phyloP scores from a whole-genome alignment of 2,329 filamentous ascomycete species.

The Dactylellina parvicollis region DNA sequence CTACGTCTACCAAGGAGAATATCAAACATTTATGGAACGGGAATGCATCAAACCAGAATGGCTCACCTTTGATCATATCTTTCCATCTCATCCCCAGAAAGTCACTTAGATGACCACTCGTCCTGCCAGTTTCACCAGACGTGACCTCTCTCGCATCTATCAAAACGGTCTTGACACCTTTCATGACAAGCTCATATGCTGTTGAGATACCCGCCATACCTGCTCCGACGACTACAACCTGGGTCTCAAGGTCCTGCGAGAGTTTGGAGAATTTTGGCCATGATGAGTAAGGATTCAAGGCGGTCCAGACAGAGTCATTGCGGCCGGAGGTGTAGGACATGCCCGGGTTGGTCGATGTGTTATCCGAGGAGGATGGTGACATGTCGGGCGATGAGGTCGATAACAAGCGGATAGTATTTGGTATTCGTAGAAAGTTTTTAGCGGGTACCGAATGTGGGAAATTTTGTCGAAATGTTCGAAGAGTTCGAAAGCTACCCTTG shows the following conservation, averaged over 20 bases:
- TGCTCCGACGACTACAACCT: constrained; percentile 67
- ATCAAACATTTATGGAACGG: not conserved
- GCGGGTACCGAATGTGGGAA: too few relatives aligned
- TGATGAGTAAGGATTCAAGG: constrained; percentile 64
- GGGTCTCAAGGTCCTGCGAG: constrained; percentile 63
- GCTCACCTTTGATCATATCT: constrained; percentile 65
- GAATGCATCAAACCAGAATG: too few relatives aligned
- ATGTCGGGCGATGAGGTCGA: constrained; percentile 5
- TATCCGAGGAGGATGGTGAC: not conserved
- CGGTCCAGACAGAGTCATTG: constrained; percentile 68
- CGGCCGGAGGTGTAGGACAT: constrained; percentile 64
- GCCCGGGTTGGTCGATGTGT: constrained; percentile 20
- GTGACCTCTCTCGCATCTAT: constrained; percentile 68
- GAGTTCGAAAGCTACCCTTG: not conserved
- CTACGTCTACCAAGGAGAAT: not conserved
- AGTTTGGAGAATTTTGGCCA: constrained; percentile 64
- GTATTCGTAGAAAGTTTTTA: not conserved
- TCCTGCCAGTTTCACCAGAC: constrained; percentile 67
- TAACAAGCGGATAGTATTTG: not conserved
- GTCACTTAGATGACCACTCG: constrained; percentile 67
- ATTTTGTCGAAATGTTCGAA: too few relatives aligned
- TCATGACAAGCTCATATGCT: constrained; percentile 67
- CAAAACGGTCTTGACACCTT: constrained; percentile 66
- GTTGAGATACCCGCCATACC: constrained; percentile 67
- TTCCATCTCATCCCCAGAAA: constrained; percentile 68